Evolutionary conservation across 768 basidiomycete genomes (phyloP).

Genomic region (Boletus reticulatus): DNA sequence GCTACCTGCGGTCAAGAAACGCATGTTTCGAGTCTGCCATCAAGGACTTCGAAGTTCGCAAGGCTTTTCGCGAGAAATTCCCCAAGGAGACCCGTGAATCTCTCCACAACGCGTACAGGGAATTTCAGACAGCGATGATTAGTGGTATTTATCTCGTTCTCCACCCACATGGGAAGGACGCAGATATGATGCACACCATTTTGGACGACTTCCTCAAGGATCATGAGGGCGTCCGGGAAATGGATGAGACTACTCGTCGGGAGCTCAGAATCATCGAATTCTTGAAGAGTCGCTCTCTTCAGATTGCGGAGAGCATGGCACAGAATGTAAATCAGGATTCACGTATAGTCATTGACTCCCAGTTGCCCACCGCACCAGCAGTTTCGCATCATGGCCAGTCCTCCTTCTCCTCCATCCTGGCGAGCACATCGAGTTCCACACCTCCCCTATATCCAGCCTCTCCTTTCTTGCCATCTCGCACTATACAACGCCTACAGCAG

Average conservation of each 20-base stretch:
- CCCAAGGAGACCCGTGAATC: constrained; percentile 65
- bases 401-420: constrained; percentile 23
- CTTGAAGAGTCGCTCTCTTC: constrained; percentile 64
- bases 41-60: constrained; percentile 79
- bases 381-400: constrained; percentile 16
- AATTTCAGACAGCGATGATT: constrained; percentile 89
- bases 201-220: constrained; percentile 76
- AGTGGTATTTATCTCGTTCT: constrained; percentile 83
- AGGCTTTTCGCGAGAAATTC: constrained; percentile 59
- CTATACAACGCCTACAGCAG: constrained; percentile 63
- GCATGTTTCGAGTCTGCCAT: constrained; percentile 93
- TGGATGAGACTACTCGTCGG: constrained; percentile 79
- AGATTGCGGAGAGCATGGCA: constrained; percentile 38
- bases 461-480: constrained; percentile 40
- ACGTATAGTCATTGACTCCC: constrained; percentile 32
- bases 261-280: constrained; percentile 87
- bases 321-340: constrained; percentile 18
- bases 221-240: constrained; percentile 47
- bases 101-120: constrained; percentile 78
- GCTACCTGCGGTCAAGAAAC: constrained; percentile 73
- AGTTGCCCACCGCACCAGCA: constrained; percentile 23
- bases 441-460: constrained; percentile 30
- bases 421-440: constrained; percentile 17
- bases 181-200: constrained; percentile 72
- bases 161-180: constrained; percentile 69